Evolutionary conservation across 2,329 filamentous ascomycete species (phyloP).

Genomic region (Metarhizium anisopliae): DNA sequence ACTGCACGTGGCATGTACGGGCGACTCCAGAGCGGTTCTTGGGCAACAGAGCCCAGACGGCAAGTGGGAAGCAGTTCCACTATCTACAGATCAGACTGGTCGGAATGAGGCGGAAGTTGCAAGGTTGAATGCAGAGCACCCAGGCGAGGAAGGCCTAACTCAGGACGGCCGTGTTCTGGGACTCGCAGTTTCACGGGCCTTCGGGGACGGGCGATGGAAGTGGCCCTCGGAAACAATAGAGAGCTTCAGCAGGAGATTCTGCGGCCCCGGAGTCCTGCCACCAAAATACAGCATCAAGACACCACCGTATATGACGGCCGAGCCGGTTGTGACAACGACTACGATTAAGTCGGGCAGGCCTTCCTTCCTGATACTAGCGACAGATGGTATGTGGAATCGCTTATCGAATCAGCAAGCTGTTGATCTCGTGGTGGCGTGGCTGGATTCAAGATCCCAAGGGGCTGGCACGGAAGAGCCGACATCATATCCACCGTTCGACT

Average conservation of each 20-base stretch:
- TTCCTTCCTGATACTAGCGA: constrained; percentile 32
- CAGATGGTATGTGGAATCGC: not conserved
- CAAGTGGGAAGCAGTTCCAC: not conserved
- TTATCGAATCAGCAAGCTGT: not conserved
- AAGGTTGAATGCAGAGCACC: not conserved
- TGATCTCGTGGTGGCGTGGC: not conserved
- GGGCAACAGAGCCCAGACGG: not conserved
- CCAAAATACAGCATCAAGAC: constrained; percentile 32
- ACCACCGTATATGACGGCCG: constrained; percentile 56
- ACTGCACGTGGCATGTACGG: not conserved
- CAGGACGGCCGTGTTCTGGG: constrained; percentile 49
- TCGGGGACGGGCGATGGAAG: constrained; percentile 56
- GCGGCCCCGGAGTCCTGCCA: constrained; percentile 21
- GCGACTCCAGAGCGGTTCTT: not conserved
- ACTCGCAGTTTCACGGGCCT: constrained; percentile 46
- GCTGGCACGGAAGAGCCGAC: not conserved
- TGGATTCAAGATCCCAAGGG: not conserved
- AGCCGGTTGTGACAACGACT: constrained; percentile 51
- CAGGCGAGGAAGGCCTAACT: constrained; percentile 23
- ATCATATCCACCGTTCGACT: not conserved
- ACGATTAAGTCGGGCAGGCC: constrained; percentile 30
- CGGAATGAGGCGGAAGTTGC: not conserved
- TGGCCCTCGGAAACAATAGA: constrained; percentile 22
- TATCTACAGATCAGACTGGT: not conserved
- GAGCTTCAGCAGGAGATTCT: constrained; percentile 29